phyloP scores from a whole-genome alignment of 2,329 filamentous ascomycete species.

The Amauroascus niger region DNA sequence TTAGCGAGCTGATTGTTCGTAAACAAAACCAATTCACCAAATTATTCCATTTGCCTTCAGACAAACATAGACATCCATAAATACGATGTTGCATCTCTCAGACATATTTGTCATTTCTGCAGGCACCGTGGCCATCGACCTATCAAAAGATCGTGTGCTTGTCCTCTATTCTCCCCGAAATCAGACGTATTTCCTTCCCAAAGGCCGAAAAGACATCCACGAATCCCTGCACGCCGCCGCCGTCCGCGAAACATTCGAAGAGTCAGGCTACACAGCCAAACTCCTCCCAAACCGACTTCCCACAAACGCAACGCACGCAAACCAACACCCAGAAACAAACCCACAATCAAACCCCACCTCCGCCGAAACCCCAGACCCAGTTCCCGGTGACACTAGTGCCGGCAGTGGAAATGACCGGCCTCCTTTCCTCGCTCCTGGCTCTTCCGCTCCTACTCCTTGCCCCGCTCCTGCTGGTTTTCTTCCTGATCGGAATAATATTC shows the following conservation, averaged over 20 bases:
- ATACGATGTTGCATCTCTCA: conserved; percentile 11
- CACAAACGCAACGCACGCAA: conserved; percentile 1
- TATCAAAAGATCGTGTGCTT: conserved; percentile 12
- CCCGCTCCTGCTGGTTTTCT: neutral
- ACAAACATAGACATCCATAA: neutral
- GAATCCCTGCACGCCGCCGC: conserved; percentile 21
- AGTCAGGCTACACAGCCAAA: conserved; percentile 14
- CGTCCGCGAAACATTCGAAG: conserved; percentile 24
- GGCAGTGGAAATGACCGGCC: neutral
- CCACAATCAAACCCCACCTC: neutral
- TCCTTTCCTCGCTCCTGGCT: neutral
- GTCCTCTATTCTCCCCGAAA: neutral
- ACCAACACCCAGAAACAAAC: neutral
- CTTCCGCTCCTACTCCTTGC: conserved; percentile 6
- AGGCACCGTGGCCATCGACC: conserved; percentile 18
- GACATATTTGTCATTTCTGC: conserved; percentile 18
- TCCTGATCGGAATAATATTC: conserved; percentile 3
- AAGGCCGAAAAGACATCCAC: conserved; percentile 23
- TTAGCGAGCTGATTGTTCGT: neutral
- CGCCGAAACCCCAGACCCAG: neutral
- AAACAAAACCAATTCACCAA: neutral
- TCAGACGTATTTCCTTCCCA: conserved; percentile 19
- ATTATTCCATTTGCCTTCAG: neutral
- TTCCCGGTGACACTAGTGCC: neutral
- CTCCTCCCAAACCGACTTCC: neutral